Evolutionary conservation across 2,329 filamentous ascomycete species (phyloP), one percentile per base, ranked within the genome.

Genomic region (Pseudogymnoascus sp.): DNA sequence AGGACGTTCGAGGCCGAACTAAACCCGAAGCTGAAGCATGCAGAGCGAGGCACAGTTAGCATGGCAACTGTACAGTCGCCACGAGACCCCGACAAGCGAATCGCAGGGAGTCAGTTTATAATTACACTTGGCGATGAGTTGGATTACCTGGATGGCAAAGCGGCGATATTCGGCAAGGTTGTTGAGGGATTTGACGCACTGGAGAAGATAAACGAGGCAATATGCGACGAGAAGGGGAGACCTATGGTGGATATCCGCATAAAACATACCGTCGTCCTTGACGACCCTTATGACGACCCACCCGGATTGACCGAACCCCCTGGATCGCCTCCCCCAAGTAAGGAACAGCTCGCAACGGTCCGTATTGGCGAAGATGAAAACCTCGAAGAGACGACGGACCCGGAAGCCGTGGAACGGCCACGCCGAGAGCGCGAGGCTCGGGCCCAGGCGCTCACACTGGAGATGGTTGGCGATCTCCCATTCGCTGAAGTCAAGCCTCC

Each of bases 401-500:
- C 93, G 67, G 91, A 93, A 68, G 82, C 88, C 21, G 80, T 83
- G 4, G 93, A 97, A 74, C 90, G 87, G 75, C 78, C 88, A 59
- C 87, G 93, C 60, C 85, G 92, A 65, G 92, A 97, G 73, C 85
- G 91, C 28, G 95, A 99, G 75, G 95, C 95, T 5, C 86, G 93
- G 65, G 93, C 93, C 0, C 95, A 97, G 75, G 95, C 95, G 0
- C 79, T 99, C 70, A 97, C 93, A 1, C 82, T 99, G 58, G 95
- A 99, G 78, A 96, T 99, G 87, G 95, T 99, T 76, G 95, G 95
- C 45, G 95, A 99, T 74, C 79, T 99, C 63, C 95, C 95, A 4
- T 99, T 97, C 75, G 95, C 95, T 64, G 95, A 99, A 76, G 93
- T 99, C 69, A 96, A 93, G 70, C 95, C 95, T 4, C 95, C 95